Percentiles rank a stretch among this genome's conserved stretches.
phyloP scores from a whole-genome alignment of 2,329 filamentous ascomycete genomes.

The Botryotinia narcissicola region DNA sequence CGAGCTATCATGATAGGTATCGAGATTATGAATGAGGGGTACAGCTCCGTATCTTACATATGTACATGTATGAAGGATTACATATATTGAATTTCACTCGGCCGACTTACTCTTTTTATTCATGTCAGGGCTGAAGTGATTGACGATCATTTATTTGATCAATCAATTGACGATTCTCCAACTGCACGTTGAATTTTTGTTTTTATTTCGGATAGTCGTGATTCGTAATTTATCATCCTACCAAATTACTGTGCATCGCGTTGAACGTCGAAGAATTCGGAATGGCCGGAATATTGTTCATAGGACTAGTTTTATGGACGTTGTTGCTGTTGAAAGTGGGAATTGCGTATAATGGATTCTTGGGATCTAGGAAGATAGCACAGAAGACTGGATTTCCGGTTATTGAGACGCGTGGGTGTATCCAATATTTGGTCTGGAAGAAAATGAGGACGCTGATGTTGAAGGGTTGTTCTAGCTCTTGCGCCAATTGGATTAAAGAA shows the following conservation, averaged over 20 bases:
- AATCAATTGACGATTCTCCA: background rate
- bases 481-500: conserved; percentile 22
- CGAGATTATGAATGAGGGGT: background rate
- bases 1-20: background rate
- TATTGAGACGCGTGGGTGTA: conserved; percentile 8
- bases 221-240: background rate
- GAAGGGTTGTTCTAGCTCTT: background rate
- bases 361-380: background rate
- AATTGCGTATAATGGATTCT: background rate
- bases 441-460: background rate
- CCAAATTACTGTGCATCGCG: background rate
- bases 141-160: background rate
- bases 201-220: background rate
- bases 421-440: background rate
- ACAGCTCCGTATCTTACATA: background rate
- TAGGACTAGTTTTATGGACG: background rate
- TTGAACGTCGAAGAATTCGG: too few relatives aligned
- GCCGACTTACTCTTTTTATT: background rate
- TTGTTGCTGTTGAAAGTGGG: background rate
- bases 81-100: background rate
- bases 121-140: background rate
- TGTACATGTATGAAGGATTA: background rate
- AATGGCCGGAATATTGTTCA: background rate
- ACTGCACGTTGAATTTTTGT: background rate
- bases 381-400: background rate